A percentile compares a stretch with the other conserved stretches of the same genome.
phyloP scores from a whole-genome alignment of 306 rosid species.

The Castanea mollissima region DNA sequence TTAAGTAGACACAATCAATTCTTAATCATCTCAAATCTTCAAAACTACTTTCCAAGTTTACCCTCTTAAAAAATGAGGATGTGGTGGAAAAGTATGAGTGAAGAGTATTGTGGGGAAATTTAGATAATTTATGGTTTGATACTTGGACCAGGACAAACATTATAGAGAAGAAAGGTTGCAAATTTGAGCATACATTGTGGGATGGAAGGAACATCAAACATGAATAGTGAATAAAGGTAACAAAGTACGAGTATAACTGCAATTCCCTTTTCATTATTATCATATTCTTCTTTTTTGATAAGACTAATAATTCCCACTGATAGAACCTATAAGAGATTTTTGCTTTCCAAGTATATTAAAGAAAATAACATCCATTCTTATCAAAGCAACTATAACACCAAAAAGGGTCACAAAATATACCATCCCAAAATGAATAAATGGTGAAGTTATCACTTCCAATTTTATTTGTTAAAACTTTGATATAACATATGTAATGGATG shows the following conservation, averaged over 20 bases:
- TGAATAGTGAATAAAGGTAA: conserved; percentile 1
- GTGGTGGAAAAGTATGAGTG: not conserved
- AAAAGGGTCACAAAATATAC: not conserved
- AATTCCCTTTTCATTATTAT: not conserved
- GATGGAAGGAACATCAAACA: not conserved
- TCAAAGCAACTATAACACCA: not conserved
- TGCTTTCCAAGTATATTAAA: not conserved
- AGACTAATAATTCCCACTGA: not conserved
- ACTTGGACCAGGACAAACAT: not conserved
- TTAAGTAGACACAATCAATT: not conserved
- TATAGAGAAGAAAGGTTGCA: not conserved
- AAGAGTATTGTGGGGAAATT: not conserved
- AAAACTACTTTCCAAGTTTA: not conserved
- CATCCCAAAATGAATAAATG: not conserved
- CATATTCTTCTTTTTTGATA: not conserved
- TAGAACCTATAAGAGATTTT: not conserved
- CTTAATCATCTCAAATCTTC: not conserved
- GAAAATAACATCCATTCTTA: not conserved
- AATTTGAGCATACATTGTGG: not conserved
- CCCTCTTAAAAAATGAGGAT: not conserved
- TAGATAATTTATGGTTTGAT: not conserved
- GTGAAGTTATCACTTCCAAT: not conserved
- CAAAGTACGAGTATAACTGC: not conserved
- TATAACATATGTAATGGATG: no score
- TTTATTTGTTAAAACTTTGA: no score